Percentiles rank a stretch among this genome's conserved stretches.
Evolutionary conservation across 345 rosid genomes (phyloP).

Genomic region (Tarenaya hassleriana): DNA sequence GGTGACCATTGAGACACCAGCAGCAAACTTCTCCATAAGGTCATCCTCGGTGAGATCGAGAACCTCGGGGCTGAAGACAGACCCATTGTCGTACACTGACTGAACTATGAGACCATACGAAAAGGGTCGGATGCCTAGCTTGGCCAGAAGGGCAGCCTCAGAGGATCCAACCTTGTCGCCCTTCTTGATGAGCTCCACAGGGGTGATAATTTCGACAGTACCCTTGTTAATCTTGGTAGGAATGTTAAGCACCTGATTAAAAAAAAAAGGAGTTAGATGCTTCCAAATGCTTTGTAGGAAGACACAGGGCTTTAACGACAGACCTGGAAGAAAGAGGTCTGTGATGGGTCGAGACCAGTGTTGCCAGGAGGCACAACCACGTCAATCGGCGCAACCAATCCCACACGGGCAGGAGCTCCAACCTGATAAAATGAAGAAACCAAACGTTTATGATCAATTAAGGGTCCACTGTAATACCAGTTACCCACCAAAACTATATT

Average conservation of each 20-base stretch:
- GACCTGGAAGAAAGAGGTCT: conserved; percentile 94
- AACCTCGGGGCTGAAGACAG: conserved; percentile 85
- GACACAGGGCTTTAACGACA: neutral
- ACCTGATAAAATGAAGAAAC: conserved; percentile 36
- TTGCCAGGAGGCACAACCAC: conserved; percentile 94
- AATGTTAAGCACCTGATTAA: conserved; percentile 65
- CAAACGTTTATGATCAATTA: neutral
- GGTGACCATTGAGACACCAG: conserved; percentile 67
- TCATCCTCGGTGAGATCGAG: conserved; percentile 81
- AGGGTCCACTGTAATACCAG: neutral
- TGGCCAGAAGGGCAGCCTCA: conserved; percentile 85
- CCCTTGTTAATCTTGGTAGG: conserved; percentile 99
- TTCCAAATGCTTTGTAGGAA: neutral
- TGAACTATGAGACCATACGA: conserved; percentile 76
- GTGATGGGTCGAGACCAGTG: conserved; percentile 95
- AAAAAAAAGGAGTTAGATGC: neutral
- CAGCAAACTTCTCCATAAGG: conserved; percentile 66
- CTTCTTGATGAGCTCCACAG: conserved; percentile 89
- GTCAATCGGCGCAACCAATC: conserved; percentile 86
- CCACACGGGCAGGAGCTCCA: conserved; percentile 99
- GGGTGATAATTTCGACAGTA: conserved; percentile 88
- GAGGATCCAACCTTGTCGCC: conserved; percentile 97
- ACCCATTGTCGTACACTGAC: conserved; percentile 76
- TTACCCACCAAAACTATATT: neutral
- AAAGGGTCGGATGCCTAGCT: conserved; percentile 90